Conservation (phyloP, 2,329 filamentous ascomycete species). For the Clarireedia paspali region DNA sequence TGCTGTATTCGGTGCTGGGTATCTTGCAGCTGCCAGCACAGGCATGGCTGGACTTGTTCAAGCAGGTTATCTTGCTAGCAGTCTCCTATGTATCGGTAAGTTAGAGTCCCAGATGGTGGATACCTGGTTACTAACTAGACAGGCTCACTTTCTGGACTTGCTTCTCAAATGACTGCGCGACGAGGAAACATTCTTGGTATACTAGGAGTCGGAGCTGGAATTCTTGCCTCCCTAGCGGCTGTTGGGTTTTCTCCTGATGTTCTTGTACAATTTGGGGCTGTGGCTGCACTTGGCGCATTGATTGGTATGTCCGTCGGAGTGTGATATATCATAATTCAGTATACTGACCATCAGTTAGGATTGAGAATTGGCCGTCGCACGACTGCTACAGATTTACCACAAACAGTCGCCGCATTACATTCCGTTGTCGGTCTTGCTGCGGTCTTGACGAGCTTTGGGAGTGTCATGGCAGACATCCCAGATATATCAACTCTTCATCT, state of each 20-base stretch:
- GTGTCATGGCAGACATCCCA: slow-evolving; percentile 66
- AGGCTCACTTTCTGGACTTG: slow-evolving; percentile 69
- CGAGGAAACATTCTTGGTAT: slow-evolving; percentile 83
- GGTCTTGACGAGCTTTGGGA: slow-evolving; percentile 81
- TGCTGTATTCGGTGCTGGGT: slow-evolving; percentile 71
- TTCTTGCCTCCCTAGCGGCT: slow-evolving; percentile 73
- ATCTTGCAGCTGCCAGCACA: slow-evolving; percentile 69
- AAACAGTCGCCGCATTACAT: slow-evolving; percentile 83
- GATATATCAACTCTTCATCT: slow-evolving; percentile 72
- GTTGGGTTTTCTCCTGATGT: slow-evolving; percentile 75
- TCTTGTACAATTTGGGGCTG: slow-evolving; percentile 68
- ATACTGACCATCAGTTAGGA: slow-evolving; percentile 32
- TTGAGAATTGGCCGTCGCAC: slow-evolving; percentile 78
- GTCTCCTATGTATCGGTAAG: slow-evolving; percentile 65
- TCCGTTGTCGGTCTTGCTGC: slow-evolving; percentile 86
- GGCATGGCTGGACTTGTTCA: slow-evolving; percentile 80
- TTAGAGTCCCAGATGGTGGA: too few relatives aligned
- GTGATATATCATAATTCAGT: not conserved
- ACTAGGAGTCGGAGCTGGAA: slow-evolving; percentile 74
- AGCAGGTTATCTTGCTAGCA: slow-evolving; percentile 80
- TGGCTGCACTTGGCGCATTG: slow-evolving; percentile 65
- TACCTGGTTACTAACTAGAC: not conserved
- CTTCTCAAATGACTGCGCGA: slow-evolving; percentile 74
- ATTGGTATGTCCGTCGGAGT: slow-evolving; percentile 35
- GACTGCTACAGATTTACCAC: slow-evolving; percentile 78